phyloP scores from a whole-genome alignment of 768 basidiomycete genomes.

The Lyophyllum decastes region DNA sequence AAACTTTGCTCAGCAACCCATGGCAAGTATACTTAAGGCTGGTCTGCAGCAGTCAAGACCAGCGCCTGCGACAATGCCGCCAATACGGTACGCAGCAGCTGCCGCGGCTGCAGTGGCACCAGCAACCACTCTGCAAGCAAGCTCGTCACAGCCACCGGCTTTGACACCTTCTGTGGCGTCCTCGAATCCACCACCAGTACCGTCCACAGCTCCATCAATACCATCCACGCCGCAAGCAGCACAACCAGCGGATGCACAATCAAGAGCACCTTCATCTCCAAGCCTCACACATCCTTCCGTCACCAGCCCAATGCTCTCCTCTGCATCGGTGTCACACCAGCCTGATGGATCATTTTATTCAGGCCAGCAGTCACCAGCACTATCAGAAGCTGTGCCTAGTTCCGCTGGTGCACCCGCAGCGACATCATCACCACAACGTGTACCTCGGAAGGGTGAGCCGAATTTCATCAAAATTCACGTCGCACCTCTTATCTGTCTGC shows the following conservation, averaged over 20 bases:
- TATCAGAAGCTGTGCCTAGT: constrained; percentile 63
- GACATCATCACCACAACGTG: constrained; percentile 62
- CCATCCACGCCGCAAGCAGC: constrained; percentile 34
- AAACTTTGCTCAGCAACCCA: constrained; percentile 80
- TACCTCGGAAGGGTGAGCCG: constrained; percentile 48
- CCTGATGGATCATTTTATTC: constrained; percentile 72
- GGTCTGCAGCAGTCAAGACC: constrained; percentile 58
- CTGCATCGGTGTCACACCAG: constrained; percentile 65
- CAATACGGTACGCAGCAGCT: constrained; percentile 90
- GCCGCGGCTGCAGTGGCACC: constrained; percentile 64
- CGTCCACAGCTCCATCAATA: constrained; percentile 40
- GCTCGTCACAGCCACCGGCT: constrained; percentile 39
- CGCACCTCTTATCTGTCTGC: constrained; percentile 2
- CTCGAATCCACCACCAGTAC: constrained; percentile 35
- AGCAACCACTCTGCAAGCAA: constrained; percentile 26
- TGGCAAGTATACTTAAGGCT: constrained; percentile 74
- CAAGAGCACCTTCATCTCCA: constrained; percentile 63
- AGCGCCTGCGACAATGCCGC: constrained; percentile 62
- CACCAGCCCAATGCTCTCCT: constrained; percentile 81
- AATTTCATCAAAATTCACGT: constrained; percentile 18
- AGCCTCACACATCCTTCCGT: constrained; percentile 85
- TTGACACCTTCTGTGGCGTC: constrained; percentile 45
- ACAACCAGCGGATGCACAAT: constrained; percentile 37
- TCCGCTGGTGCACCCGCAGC: constrained; percentile 46
- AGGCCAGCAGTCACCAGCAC: constrained; percentile 68